Conservation (phyloP, 2,329 filamentous ascomycete genomes). For the Colletotrichum sansevieriae region DNA sequence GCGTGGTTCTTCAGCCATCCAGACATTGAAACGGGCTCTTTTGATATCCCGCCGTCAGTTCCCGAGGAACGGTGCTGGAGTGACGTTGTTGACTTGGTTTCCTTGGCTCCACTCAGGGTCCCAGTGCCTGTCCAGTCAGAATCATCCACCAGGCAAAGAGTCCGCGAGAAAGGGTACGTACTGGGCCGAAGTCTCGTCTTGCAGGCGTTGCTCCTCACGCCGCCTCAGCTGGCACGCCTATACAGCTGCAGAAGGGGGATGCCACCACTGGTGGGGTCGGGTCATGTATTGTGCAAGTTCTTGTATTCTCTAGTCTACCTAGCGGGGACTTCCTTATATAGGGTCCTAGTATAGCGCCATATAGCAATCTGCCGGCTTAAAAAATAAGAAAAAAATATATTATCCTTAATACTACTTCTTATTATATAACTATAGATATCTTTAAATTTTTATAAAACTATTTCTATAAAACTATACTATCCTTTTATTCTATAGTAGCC, state of each 20-base stretch:
- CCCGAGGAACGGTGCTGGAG: conserved; percentile 30
- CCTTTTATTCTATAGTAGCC: no score
- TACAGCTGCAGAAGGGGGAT: conserved; percentile 32
- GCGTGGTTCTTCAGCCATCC: conserved; percentile 8
- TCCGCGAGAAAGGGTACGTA: conserved; percentile 30
- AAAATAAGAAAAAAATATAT: no score
- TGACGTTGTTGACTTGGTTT: conserved; percentile 43
- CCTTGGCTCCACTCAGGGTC: conserved; percentile 37
- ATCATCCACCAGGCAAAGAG: neutral
- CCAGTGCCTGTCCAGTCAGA: conserved; percentile 29
- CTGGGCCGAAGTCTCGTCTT: conserved; percentile 24
- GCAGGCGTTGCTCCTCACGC: conserved; percentile 29
- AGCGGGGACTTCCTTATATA: no score
- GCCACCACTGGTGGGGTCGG: no score
- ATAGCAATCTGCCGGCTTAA: no score
- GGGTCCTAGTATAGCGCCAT: no score
- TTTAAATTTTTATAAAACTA: no score
- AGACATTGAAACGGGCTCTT: conserved; percentile 23
- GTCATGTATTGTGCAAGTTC: no score
- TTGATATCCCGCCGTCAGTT: conserved; percentile 18
- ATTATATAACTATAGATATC: no score
- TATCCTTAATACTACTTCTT: no score
- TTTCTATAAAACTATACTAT: no score
- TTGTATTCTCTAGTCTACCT: no score
- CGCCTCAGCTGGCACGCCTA: conserved; percentile 36